Conservation (phyloP, 768 basidiomycete genomes). For the Clavaria fumosa region DNA sequence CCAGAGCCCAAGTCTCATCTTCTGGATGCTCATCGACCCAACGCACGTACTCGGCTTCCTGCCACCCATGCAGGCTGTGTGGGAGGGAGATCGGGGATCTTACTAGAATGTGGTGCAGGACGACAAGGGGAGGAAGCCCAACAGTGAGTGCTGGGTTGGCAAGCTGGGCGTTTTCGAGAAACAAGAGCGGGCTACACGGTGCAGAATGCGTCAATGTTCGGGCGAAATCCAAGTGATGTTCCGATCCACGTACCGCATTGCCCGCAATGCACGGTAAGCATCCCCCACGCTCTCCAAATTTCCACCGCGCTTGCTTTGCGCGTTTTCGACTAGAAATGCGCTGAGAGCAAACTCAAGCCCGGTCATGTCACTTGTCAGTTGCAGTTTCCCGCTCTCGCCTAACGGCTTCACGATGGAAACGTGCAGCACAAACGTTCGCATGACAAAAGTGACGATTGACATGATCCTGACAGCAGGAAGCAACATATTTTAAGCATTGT, state of each 20-base stretch:
- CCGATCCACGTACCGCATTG: constrained; percentile 51
- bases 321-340: constrained; percentile 51
- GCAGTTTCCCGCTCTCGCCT: constrained; percentile 86
- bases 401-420: constrained; percentile 87
- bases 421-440: constrained; percentile 81
- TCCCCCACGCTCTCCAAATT: constrained; percentile 67
- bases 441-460: constrained; percentile 60
- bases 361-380: constrained; percentile 92
- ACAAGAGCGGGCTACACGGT: constrained; percentile 58
- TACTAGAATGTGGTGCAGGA: constrained; percentile 86
- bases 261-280: constrained; percentile 74
- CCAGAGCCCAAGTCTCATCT: constrained; percentile 62
- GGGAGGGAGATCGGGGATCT: constrained; percentile 77
- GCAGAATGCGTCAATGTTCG: too few species aligned
- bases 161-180: constrained; percentile 66
- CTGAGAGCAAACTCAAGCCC: constrained; percentile 87
- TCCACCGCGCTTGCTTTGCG: constrained; percentile 42
- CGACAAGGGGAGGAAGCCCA: constrained; percentile 74
- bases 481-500: background rate
- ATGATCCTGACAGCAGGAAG: constrained; percentile 29
- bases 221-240: constrained; percentile 5
- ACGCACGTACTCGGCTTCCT: constrained; percentile 88
- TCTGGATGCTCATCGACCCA: constrained; percentile 89
- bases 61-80: constrained; percentile 84
- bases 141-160: constrained; percentile 49